These are phyloP conservation scores for Panaeolus papilionaceus DNA, from an alignment of 768 basidiomycete genomes.

Conservation along the genomic window DNA sequence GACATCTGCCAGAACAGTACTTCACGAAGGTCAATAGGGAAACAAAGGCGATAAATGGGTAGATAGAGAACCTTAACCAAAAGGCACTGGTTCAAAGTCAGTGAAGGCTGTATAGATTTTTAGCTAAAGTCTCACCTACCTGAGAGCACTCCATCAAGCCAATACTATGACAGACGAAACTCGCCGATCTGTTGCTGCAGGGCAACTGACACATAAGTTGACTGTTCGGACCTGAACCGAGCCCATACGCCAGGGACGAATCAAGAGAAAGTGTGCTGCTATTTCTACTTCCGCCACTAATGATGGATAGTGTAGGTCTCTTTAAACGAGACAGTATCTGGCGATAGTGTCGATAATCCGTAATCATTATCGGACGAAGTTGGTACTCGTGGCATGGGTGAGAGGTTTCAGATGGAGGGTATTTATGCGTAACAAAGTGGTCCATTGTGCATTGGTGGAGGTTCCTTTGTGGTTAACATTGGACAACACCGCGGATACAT, in stretches of 20 bases:
- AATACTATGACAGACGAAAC: slow-evolving; percentile 23
- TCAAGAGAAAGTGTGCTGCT: slow-evolving; percentile 28
- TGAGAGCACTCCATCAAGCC: slow-evolving; percentile 37
- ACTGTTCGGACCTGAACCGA: slow-evolving; percentile 34
- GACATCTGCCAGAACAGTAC: slow-evolving; percentile 45
- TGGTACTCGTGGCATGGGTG: not conserved
- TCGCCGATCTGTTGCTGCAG: slow-evolving; percentile 29
- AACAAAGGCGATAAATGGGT: not conserved
- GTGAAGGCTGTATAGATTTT: not conserved
- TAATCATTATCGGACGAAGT: slow-evolving; percentile 24
- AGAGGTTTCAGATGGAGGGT: not conserved
- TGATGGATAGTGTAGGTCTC: slow-evolving; percentile 26
- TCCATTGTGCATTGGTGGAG: not conserved
- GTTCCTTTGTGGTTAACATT: not conserved
- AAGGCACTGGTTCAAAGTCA: slow-evolving; percentile 23
- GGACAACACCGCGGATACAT: slow-evolving; percentile 6
- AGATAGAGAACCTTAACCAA: slow-evolving; percentile 27
- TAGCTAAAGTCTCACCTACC: slow-evolving; percentile 23
- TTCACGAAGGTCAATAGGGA: slow-evolving; percentile 16
- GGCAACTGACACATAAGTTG: slow-evolving; percentile 26
- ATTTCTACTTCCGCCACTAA: slow-evolving; percentile 17
- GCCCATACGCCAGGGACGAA: slow-evolving; percentile 34
- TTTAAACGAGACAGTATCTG: slow-evolving; percentile 31
- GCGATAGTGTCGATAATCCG: slow-evolving; percentile 31
- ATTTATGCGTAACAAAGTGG: not conserved